These are phyloP conservation scores for Aspergillus costaricaensis DNA, from an alignment of 2,329 filamentous ascomycete species.

Conservation along the genomic window DNA sequence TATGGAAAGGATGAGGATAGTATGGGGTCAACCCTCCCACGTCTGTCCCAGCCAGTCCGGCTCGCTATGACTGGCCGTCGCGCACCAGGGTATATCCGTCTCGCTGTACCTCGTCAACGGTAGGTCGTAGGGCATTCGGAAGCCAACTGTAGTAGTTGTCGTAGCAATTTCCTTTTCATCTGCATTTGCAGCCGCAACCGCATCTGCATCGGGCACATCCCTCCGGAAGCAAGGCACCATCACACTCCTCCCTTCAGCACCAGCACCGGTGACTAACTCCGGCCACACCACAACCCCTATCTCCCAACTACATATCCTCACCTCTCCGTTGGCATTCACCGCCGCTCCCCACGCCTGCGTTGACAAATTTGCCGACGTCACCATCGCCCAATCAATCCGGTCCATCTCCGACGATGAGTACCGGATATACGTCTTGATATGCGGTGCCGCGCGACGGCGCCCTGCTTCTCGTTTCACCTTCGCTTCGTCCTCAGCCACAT, in stretches of 20 bases:
- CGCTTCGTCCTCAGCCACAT: slow-evolving; percentile 31
- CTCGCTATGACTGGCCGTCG: slow-evolving; percentile 56
- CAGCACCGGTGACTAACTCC: slow-evolving; percentile 43
- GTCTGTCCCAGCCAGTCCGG: slow-evolving; percentile 61
- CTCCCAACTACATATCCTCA: slow-evolving; percentile 79
- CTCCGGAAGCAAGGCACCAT: slow-evolving; percentile 71
- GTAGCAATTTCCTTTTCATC: neutral
- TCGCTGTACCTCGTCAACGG: slow-evolving; percentile 67
- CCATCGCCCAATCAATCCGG: slow-evolving; percentile 76
- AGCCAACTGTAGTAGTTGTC: slow-evolving; percentile 51
- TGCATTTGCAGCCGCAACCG: neutral
- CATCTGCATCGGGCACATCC: slow-evolving; percentile 53
- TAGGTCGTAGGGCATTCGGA: slow-evolving; percentile 80
- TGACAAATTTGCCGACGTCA: slow-evolving; percentile 89
- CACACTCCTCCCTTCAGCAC: slow-evolving; percentile 30
- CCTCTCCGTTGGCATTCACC: slow-evolving; percentile 57
- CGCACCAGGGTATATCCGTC: slow-evolving; percentile 75
- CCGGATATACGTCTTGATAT: slow-evolving; percentile 86
- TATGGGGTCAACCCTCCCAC: slow-evolving; percentile 34
- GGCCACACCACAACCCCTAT: slow-evolving; percentile 84
- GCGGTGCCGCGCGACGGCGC: slow-evolving; percentile 72
- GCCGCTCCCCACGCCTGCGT: slow-evolving; percentile 85
- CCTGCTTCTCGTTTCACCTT: slow-evolving; percentile 52
- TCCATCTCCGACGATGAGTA: slow-evolving; percentile 47
- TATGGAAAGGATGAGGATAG: neutral